phyloP scores from a whole-genome alignment of 495 filamentous ascomycete species.

The Glonium stellatum region DNA sequence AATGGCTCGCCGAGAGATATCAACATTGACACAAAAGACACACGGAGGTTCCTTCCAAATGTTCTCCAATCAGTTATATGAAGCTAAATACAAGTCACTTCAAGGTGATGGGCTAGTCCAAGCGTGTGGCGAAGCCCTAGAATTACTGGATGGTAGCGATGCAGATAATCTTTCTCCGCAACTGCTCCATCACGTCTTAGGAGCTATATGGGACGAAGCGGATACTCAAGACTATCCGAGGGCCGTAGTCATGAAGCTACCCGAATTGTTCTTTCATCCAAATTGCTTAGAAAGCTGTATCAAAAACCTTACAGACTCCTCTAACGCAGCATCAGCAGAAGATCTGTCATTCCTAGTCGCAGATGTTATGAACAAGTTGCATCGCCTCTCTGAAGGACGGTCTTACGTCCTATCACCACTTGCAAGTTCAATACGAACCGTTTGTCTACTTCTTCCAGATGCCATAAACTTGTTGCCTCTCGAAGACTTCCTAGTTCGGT shows the following conservation, averaged over 20 bases:
- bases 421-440: slow-evolving; percentile 23
- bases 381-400: slow-evolving; percentile 24
- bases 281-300: slow-evolving; percentile 14
- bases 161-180: neutral
- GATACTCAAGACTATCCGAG: slow-evolving; percentile 39
- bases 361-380: slow-evolving; percentile 18
- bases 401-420: slow-evolving; percentile 31
- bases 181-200: slow-evolving; percentile 15
- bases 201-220: slow-evolving; percentile 36
- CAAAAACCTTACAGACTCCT: neutral
- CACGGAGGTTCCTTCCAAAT: neutral
- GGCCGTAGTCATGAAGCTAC: slow-evolving; percentile 21
- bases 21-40: no score
- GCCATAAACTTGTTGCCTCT: slow-evolving; percentile 22
- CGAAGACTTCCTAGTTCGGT: slow-evolving; percentile 26
- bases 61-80: neutral
- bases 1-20: neutral
- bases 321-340: neutral
- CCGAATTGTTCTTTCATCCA: slow-evolving; percentile 28
- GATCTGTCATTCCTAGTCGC: slow-evolving; percentile 6
- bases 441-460: slow-evolving; percentile 13
- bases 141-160: slow-evolving; percentile 7
- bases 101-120: slow-evolving; percentile 7
- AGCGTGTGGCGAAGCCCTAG: slow-evolving; percentile 4
- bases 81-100: slow-evolving; percentile 3